Evolutionary conservation across 129 eudicot species (phyloP).

Genomic region (Centrapalus pauciflorus): DNA sequence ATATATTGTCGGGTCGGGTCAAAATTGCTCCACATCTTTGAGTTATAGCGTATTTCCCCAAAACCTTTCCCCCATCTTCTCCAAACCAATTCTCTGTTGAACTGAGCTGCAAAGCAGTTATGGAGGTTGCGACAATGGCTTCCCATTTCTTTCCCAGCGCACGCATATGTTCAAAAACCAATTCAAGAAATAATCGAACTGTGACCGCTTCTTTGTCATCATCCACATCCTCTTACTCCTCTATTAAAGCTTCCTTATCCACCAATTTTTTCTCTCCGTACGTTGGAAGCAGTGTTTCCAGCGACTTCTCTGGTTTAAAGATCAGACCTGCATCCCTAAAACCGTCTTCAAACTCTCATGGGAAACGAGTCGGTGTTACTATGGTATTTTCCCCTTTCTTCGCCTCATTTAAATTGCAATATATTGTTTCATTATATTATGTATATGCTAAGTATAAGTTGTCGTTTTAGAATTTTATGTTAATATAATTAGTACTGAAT

Average conservation of each 20-base stretch:
- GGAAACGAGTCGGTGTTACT: constrained; percentile 66
- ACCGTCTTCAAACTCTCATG: constrained; percentile 34
- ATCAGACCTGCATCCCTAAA: constrained; percentile 55
- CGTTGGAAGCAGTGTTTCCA: constrained; percentile 40
- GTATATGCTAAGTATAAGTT: not conserved
- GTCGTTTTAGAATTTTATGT: not conserved
- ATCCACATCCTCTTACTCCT: constrained; percentile 13
- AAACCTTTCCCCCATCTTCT: constrained; percentile 6
- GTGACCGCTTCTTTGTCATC: constrained; percentile 19
- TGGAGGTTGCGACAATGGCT: constrained; percentile 56
- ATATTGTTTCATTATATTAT: not conserved
- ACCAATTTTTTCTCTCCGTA: constrained; percentile 50
- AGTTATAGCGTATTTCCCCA: constrained; percentile 1
- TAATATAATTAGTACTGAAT: not conserved
- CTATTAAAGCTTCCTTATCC: constrained; percentile 42
- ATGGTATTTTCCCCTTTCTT: constrained; percentile 43
- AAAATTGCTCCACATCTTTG: not conserved
- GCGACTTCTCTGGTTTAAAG: constrained; percentile 46
- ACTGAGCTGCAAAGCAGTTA: constrained; percentile 1
- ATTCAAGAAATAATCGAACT: constrained; percentile 7
- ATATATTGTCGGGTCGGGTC: constrained; percentile 10
- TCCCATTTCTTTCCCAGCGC: constrained; percentile 39
- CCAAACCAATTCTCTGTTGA: constrained; percentile 16
- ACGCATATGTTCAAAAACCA: constrained; percentile 21
- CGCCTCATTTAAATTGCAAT: not conserved